phyloP scores from a whole-genome alignment of 306 rosid genomes.

The Begonia fuchsioides region DNA sequence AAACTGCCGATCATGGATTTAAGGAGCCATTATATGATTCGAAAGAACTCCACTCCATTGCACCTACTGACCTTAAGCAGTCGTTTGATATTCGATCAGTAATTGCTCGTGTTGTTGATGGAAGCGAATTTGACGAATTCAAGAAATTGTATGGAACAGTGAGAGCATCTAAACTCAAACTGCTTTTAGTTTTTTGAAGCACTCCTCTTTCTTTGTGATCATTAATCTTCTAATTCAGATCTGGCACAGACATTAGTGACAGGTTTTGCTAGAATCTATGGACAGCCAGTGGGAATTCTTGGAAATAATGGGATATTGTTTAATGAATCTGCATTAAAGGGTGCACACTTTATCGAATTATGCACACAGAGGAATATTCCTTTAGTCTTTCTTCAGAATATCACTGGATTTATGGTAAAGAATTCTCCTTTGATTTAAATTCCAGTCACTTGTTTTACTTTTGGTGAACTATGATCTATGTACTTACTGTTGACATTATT shows the following conservation, averaged over 20 bases:
- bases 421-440: conserved; percentile 10
- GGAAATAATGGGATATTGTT: conserved; percentile 91
- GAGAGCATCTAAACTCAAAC: conserved; percentile 31
- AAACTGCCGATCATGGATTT: conserved; percentile 25
- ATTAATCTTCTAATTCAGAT: conserved; percentile 6
- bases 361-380: conserved; percentile 82
- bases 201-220: conserved; percentile 1
- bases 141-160: conserved; percentile 96
- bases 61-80: conserved; percentile 81
- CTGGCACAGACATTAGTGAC: conserved; percentile 84
- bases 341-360: conserved; percentile 88
- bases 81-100: conserved; percentile 79
- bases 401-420: conserved; percentile 94
- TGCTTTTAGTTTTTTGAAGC: conserved; percentile 8
- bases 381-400: conserved; percentile 89
- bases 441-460: neutral
- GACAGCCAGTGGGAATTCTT: conserved; percentile 92
- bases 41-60: conserved; percentile 77
- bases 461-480: neutral
- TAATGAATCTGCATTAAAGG: conserved; percentile 88
- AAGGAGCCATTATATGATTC: conserved; percentile 59
- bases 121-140: conserved; percentile 97
- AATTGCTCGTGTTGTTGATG: conserved; percentile 80
- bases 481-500: neutral
- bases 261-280: conserved; percentile 77